Evolutionary conservation across 1,139 yeast species (phyloP), one percentile per base, ranked within the genome.

Genomic region (Komagataea norvegica): DNA sequence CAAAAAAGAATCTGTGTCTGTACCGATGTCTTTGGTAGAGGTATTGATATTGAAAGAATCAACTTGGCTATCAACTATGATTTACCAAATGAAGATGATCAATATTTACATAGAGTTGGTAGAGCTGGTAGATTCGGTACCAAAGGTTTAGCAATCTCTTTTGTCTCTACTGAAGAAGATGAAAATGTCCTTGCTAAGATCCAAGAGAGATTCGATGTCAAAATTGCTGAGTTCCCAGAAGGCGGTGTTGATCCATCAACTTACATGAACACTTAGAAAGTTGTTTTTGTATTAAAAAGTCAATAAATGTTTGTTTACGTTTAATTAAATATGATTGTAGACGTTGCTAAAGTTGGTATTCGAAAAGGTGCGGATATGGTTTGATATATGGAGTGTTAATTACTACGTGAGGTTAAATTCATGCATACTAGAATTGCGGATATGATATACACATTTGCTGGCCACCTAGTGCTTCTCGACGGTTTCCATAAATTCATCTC

Each of bases 41-140:
- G 98, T 73, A 91, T 91, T 58, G 98, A 91, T 77, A 89, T 91
- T 54, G 98, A 91, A 74, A 88, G 98, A 71, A 89, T 91, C 68
- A 91, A 91, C 69, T 72, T 91, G 64, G 98, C 97, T 47, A 88
- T 91, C 72, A 91, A 91, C 73, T 91, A 91, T 67, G 98, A 91
- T 68, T 70, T 86, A 68, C 77, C 79, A 39, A 71, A 66, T 51
- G 96, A 87, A 68, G 96, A 97, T 48, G 98, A 91, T 67, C 96
- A 91, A 68, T 91, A 91, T 68, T 78, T 91, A 62, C 98, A 91
- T 73, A 86, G 98, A 72, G 98, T 91, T 47, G 98, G 98, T 62
- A 88, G 98, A 79, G 98, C 98, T 54, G 98, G 98, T 68, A 88
- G 98, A 76, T 91, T 91, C 59, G 98, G 98, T 73, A 91, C 98